phyloP scores from a whole-genome alignment of 2,329 filamentous ascomycete species.

The Hymenoscyphus salicellus region DNA sequence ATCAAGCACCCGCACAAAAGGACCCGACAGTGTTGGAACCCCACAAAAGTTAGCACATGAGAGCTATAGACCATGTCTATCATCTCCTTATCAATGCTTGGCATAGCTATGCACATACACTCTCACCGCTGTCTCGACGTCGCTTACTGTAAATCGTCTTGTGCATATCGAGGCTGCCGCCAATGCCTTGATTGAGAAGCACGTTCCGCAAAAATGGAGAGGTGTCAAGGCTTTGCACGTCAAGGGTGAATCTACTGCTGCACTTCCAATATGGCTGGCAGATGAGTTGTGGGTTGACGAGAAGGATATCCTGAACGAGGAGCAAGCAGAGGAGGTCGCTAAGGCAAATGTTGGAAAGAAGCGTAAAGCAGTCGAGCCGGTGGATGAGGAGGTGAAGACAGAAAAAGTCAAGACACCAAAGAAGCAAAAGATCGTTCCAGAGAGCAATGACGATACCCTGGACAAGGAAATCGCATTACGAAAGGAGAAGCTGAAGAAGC shows the following conservation, averaged over 20 bases:
- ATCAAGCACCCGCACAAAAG: constrained; percentile 58
- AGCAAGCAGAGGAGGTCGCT: constrained; percentile 40
- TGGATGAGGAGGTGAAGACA: constrained; percentile 33
- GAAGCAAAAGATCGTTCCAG: constrained; percentile 31
- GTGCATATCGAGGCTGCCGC: constrained; percentile 76
- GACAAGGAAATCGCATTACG: constrained; percentile 37
- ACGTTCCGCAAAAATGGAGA: constrained; percentile 81
- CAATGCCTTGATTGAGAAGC: constrained; percentile 68
- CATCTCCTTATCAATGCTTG: too few relatives aligned
- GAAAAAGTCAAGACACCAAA: constrained; percentile 40
- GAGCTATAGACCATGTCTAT: too few relatives aligned
- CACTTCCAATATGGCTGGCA: constrained; percentile 91
- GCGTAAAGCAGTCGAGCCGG: constrained; percentile 38
- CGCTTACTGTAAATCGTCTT: too few relatives aligned
- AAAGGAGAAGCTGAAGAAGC: constrained; percentile 38
- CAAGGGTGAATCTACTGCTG: constrained; percentile 78
- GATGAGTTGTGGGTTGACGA: constrained; percentile 86
- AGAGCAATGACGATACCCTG: constrained; percentile 37
- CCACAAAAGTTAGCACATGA: constrained; percentile 67
- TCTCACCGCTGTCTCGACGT: too few relatives aligned
- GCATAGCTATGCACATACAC: too few relatives aligned
- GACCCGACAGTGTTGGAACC: constrained; percentile 40
- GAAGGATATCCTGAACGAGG: constrained; percentile 65
- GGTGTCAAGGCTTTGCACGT: constrained; percentile 82
- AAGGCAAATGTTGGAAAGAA: constrained; percentile 58